These are phyloP conservation scores for Saussurea involucrata DNA, from an alignment of 129 eudicot species.

Conservation along the genomic window DNA sequence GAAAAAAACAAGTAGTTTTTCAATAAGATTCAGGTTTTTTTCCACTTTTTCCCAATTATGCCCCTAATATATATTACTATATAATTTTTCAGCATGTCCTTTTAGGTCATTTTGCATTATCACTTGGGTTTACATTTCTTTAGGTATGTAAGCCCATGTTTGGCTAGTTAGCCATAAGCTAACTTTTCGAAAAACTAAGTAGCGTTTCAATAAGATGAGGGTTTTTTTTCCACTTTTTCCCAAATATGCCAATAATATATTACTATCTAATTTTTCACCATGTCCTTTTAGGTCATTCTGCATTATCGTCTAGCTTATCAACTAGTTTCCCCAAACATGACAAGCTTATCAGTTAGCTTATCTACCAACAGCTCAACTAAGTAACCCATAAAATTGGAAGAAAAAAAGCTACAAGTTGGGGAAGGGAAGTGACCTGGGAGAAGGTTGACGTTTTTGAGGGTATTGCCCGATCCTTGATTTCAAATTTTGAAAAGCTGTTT, in stretches of 20 bases:
- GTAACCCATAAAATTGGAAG: neutral
- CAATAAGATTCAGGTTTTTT: neutral
- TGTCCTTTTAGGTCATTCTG: no score
- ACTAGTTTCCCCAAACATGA: no score
- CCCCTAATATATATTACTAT: neutral
- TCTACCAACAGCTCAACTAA: neutral
- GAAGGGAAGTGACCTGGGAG: conserved; percentile 64
- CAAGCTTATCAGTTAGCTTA: neutral
- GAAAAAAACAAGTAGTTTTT: no score
- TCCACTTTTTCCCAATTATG: neutral
- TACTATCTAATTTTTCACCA: no score
- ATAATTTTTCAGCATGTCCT: no score
- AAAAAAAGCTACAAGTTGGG: neutral
- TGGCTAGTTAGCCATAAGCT: no score
- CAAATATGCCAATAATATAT: neutral
- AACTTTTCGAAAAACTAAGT: no score
- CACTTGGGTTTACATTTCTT: neutral
- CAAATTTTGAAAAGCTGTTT: conserved; percentile 66
- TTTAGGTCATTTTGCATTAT: no score
- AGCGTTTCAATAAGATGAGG: no score
- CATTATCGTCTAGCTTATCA: neutral
- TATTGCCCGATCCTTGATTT: conserved; percentile 58
- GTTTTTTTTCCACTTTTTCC: neutral
- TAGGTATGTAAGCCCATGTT: no score
- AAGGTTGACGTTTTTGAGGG: conserved; percentile 65